Percentiles rank a stretch among this genome's conserved stretches.
These are phyloP conservation scores for Fermentozyma sake DNA, from an alignment of 1,139 yeast genomes.

Conservation along the genomic window DNA sequence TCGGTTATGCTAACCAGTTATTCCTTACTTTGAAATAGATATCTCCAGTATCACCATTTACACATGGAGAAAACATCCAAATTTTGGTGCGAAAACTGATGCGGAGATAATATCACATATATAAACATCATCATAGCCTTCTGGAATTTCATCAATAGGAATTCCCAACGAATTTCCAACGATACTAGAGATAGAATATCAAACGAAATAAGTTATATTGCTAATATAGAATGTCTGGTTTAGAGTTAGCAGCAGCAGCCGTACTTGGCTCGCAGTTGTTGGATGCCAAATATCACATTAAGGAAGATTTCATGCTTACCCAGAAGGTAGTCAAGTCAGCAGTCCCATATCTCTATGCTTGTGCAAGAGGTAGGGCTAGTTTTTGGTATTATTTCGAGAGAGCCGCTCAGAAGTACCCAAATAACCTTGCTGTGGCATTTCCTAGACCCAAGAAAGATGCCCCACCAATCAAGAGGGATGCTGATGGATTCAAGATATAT, in stretches of 20 bases:
- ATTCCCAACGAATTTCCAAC: too few relatives aligned
- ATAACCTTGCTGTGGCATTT: constrained; percentile 54
- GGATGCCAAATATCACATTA: constrained; percentile 49
- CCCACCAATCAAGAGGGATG: constrained; percentile 24
- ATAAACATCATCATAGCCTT: too few relatives aligned
- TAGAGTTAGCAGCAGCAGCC: constrained; percentile 44
- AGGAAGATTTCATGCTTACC: constrained; percentile 49
- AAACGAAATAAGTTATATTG: too few relatives aligned
- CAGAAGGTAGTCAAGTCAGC: constrained; percentile 39
- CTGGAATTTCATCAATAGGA: too few relatives aligned
- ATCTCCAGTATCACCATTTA: too few relatives aligned
- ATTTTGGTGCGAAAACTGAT: too few relatives aligned
- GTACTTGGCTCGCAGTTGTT: constrained; percentile 41
- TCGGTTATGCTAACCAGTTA: too few relatives aligned
- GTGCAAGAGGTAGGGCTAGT: constrained; percentile 48
- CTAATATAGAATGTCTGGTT: constrained; percentile 22
- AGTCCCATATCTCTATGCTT: constrained; percentile 39
- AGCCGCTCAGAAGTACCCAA: constrained; percentile 46
- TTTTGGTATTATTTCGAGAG: constrained; percentile 65
- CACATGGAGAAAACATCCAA: too few relatives aligned
- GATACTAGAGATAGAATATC: too few relatives aligned
- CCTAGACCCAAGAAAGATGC: constrained; percentile 50
- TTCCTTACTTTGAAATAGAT: too few relatives aligned
- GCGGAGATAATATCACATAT: too few relatives aligned
- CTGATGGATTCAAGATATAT: constrained; percentile 30